Evolutionary conservation across 2,329 filamentous ascomycete species (phyloP), one percentile per base, ranked within the genome.

Genomic region (Colletotrichum brevisporum): DNA sequence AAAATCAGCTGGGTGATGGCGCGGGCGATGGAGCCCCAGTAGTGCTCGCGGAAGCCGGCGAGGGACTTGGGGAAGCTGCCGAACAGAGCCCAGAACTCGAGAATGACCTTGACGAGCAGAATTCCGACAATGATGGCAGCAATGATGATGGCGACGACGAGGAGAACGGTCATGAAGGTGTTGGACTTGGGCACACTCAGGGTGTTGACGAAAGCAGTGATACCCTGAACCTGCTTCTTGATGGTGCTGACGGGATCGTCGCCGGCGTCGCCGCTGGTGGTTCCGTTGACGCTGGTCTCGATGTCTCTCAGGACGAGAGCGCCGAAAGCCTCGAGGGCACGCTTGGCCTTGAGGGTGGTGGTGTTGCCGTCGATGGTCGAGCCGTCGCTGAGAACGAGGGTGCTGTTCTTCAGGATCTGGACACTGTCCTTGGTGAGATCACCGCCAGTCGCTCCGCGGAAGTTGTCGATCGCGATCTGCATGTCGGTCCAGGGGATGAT

Each of bases 141-240:
- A 72, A 98, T 89, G 60, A 97, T 86, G 72, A 97, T 96, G 71
- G 94, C 93, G 70, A 97, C 95, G 69, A 98, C 85, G 59, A 98
- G 85, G 1, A 98, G 87, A 5, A 97, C 91, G 0, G 94, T 98
- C 95, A 99, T 97, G 83, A 98, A 98, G 2, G 94, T 94, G 82
- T 98, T 97, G 56, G 93, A 90, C 74, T 92, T 89, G 18, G 96
- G 96, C 61, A 98, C 94, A 51, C 89, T 90, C 66, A 97, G 88
- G 78, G 95, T 86, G 77, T 97, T 90, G n/a, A 91, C 92, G 76
- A 92, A 97, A 36, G 89, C 93, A 78, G 95, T 88, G 75, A 98
- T 92, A 60, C 94, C 94, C 55, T 88, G 86, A 41, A 97, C 92
- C 3, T 84, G 83, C 16, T 83, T 75, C 21, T 74, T 76, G 51